A percentile compares a stretch with the other conserved stretches of the same genome.
These are phyloP conservation scores for Hyphopichia pseudoburtonii DNA, from an alignment of 1,139 yeast genomes.

Conservation along the genomic window DNA sequence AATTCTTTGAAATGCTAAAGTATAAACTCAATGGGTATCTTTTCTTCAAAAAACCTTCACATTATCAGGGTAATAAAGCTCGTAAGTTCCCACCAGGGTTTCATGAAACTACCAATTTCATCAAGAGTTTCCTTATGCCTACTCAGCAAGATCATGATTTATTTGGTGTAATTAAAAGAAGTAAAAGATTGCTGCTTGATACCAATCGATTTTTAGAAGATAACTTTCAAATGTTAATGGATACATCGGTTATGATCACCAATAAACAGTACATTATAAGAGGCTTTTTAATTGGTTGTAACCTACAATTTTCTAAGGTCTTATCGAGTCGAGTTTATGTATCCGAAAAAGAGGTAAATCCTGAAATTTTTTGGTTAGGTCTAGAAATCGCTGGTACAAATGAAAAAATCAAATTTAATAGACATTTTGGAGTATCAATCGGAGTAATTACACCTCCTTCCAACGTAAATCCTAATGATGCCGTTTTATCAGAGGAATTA, in stretches of 20 bases:
- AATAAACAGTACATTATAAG: slow-evolving; percentile 26
- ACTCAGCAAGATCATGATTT: slow-evolving; percentile 16
- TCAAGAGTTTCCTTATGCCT: slow-evolving; percentile 25
- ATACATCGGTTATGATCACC: slow-evolving; percentile 28
- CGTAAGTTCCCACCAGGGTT: slow-evolving; percentile 27
- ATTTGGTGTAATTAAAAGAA: slow-evolving; percentile 18
- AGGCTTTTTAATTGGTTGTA: slow-evolving; percentile 30
- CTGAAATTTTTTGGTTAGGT: slow-evolving; percentile 38
- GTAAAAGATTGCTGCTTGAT: background rate
- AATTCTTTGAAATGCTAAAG: slow-evolving; percentile 16
- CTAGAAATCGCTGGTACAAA: slow-evolving; percentile 29
- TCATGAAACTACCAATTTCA: slow-evolving; percentile 28
- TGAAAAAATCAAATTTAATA: slow-evolving; percentile 24
- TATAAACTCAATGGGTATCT: slow-evolving; percentile 24
- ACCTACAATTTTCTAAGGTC: slow-evolving; percentile 25
- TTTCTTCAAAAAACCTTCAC: slow-evolving; percentile 30
- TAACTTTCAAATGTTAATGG: slow-evolving; percentile 25
- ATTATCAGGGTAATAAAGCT: slow-evolving; percentile 14
- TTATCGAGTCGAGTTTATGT: slow-evolving; percentile 22
- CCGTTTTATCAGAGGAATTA: slow-evolving; percentile 28
- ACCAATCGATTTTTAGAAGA: slow-evolving; percentile 23
- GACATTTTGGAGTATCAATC: slow-evolving; percentile 25
- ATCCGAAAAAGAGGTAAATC: slow-evolving; percentile 13
- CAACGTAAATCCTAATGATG: slow-evolving; percentile 17
- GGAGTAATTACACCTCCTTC: slow-evolving; percentile 34